These are phyloP conservation scores for Insectozyma bohioensis DNA, from an alignment of 1,139 yeast genomes.

Conservation along the genomic window DNA sequence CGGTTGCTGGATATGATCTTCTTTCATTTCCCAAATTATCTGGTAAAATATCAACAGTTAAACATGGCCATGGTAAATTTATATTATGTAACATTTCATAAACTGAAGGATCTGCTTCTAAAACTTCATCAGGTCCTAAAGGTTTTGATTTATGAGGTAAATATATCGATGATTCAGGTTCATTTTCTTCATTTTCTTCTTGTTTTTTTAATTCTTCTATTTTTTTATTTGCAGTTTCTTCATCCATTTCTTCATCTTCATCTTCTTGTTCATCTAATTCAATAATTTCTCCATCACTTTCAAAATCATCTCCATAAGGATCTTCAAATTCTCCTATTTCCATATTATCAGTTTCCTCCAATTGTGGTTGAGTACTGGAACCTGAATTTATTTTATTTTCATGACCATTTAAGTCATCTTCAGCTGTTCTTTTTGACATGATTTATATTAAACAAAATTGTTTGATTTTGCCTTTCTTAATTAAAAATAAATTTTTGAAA, in stretches of 20 bases:
- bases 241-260: slow-evolving; percentile 50
- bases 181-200: slow-evolving; percentile 33
- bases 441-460: slow-evolving; percentile 5
- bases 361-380: slow-evolving; percentile 27
- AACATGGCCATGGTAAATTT: slow-evolving; percentile 95
- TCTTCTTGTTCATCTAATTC: slow-evolving; percentile 71
- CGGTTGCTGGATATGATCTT: slow-evolving; percentile 84
- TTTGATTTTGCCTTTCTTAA: no score
- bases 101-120: slow-evolving; percentile 95
- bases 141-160: slow-evolving; percentile 88
- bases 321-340: slow-evolving; percentile 93
- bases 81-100: slow-evolving; percentile 96
- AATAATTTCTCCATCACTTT: slow-evolving; percentile 87
- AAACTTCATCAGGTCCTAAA: slow-evolving; percentile 90
- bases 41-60: slow-evolving; percentile 85
- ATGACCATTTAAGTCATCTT: slow-evolving; percentile 35
- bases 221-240: slow-evolving; percentile 24
- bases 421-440: slow-evolving; percentile 65
- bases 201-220: slow-evolving; percentile 23
- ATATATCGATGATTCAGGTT: slow-evolving; percentile 51
- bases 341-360: slow-evolving; percentile 38
- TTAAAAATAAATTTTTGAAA: slow-evolving; percentile 4
- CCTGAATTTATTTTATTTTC: slow-evolving; percentile 25
- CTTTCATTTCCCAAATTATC: slow-evolving; percentile 87
- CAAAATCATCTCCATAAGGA: slow-evolving; percentile 93